Conservation (phyloP, 306 rosid species). For the Fagus crenata region DNA sequence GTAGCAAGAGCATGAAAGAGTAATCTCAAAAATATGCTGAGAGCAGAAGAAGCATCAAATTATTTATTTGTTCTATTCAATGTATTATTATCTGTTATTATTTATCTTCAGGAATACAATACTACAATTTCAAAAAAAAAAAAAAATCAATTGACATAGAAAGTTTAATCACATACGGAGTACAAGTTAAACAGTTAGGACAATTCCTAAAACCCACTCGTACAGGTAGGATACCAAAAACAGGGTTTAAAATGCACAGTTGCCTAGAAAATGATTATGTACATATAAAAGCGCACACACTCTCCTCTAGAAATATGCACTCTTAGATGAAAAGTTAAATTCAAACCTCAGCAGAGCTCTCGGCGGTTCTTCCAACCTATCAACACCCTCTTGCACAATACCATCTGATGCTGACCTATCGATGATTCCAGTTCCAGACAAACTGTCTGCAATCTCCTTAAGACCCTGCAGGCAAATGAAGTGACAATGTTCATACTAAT, state of each 20-base stretch:
- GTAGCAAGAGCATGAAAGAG: not conserved
- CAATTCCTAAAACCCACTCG: not conserved
- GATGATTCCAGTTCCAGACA: slow-evolving; percentile 31
- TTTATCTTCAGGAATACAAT: too few relatives aligned
- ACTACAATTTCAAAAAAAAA: not conserved
- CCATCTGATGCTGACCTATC: slow-evolving; percentile 45
- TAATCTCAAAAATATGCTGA: too few relatives aligned
- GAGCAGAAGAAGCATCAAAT: not conserved
- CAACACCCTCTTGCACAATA: slow-evolving; percentile 34
- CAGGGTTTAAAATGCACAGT: not conserved
- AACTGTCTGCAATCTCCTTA: slow-evolving; percentile 52
- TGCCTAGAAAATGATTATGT: slow-evolving; percentile 3
- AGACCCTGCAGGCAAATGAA: slow-evolving; percentile 66
- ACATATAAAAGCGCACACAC: not conserved
- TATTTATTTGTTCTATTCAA: not conserved
- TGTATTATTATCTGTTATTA: not conserved
- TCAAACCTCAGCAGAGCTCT: slow-evolving; percentile 62
- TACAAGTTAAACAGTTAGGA: not conserved
- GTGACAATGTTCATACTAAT: slow-evolving; percentile 17
- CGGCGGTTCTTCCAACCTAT: slow-evolving; percentile 38
- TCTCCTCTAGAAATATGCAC: not conserved
- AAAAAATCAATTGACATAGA: not conserved
- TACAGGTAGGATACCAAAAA: not conserved
- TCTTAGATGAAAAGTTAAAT: slow-evolving; percentile 15
- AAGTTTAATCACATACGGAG: not conserved